Percentiles rank a stretch among this genome's conserved stretches.
Conservation (phyloP, 306 rosid species). For the Trifolium repens region DNA sequence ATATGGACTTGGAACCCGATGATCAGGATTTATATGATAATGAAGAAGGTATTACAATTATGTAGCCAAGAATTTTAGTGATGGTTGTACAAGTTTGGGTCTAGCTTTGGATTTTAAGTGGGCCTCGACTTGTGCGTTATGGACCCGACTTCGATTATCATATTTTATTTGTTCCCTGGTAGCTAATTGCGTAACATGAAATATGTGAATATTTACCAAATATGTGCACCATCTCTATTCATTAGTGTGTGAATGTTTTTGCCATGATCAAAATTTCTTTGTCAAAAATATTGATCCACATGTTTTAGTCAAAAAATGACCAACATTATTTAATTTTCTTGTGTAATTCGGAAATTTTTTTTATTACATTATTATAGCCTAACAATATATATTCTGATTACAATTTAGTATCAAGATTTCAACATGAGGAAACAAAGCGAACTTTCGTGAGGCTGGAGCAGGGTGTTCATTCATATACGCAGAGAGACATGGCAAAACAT, state of each 20-base stretch:
- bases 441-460: slow-evolving; percentile 83
- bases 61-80: neutral
- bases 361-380: slow-evolving; percentile 17
- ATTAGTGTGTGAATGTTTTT: slow-evolving; percentile 31
- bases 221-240: slow-evolving; percentile 13
- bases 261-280: slow-evolving; percentile 15
- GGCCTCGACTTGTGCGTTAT: slow-evolving; percentile 24
- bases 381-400: slow-evolving; percentile 36
- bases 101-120: neutral
- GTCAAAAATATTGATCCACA: neutral
- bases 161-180: slow-evolving; percentile 1
- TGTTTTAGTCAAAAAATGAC: neutral
- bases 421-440: slow-evolving; percentile 70
- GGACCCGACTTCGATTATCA: slow-evolving; percentile 8
- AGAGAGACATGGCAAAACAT: slow-evolving; percentile 81
- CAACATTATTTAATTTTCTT: slow-evolving; percentile 5
- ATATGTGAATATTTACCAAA: neutral
- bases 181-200: slow-evolving; percentile 9
- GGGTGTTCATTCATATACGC: slow-evolving; percentile 70
- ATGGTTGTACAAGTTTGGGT: slow-evolving; percentile 6
- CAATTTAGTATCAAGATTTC: slow-evolving; percentile 71
- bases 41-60: slow-evolving; percentile 72
- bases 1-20: slow-evolving; percentile 94
- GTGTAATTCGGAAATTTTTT: slow-evolving; percentile 11
- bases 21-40: slow-evolving; percentile 59